These are phyloP conservation scores for Apiotrichum brassicae DNA, from an alignment of 1,284 basidiomycete genomes.

Conservation along the genomic window DNA sequence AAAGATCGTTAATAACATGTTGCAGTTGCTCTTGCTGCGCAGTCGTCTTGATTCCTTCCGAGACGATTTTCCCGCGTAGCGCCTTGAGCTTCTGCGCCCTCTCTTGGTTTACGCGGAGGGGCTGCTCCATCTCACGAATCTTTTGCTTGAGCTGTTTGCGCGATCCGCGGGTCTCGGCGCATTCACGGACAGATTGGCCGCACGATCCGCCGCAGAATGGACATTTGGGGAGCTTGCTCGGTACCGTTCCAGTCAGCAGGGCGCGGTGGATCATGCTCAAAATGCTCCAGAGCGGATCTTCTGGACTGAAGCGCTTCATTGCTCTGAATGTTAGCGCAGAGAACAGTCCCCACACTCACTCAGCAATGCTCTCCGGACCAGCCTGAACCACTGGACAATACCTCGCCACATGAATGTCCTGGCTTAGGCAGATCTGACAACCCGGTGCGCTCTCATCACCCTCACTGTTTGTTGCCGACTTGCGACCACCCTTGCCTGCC, in stretches of 20 bases:
- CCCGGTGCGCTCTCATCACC: too few species aligned
- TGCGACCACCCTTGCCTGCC: too few species aligned
- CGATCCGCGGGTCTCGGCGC: constrained; percentile 24
- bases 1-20: background rate
- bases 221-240: constrained; percentile 13
- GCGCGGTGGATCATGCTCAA: constrained; percentile 5
- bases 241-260: background rate
- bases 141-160: constrained; percentile 28
- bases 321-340: constrained; percentile 1
- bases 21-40: background rate
- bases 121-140: constrained; percentile 24
- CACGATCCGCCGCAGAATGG: constrained; percentile 29
- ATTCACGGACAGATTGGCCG: constrained; percentile 21
- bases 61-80: background rate
- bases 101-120: background rate
- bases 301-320: constrained; percentile 4
- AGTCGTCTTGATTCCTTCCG: background rate
- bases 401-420: background rate
- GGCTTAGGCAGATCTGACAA: constrained; percentile 5
- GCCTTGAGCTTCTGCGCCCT: constrained; percentile 1
- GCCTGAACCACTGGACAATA: constrained; percentile 12
- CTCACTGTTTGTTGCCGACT: background rate
- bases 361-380: constrained; percentile 5
- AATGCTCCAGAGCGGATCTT: constrained; percentile 2
- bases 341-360: background rate